Evolutionary conservation across 176 grass and related monocot genomes (phyloP), one percentile per base, ranked within the genome.

Genomic region (Urochloa ruziziensis): DNA sequence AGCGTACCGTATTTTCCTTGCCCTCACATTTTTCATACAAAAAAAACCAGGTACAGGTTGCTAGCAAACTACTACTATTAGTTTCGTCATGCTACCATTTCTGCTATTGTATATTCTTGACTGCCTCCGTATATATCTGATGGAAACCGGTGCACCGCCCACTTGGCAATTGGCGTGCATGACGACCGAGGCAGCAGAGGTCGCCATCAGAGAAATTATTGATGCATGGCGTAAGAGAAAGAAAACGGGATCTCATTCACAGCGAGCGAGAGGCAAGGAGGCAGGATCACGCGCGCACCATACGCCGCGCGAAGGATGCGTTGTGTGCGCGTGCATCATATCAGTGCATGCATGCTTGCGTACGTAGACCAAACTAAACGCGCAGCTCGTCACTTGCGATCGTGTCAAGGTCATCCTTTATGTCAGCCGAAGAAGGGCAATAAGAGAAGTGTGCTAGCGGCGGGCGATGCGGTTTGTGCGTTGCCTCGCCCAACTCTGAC

Each of bases 121-220:
- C 25, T 18, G 67, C 5, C 67, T 17, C 67, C 67, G 8, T 10
- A 35, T n/a, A 36, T 35, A 15, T 13, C 3, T 18, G 19, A 48
- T 35, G 29, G 6, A 67, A 59, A 52, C 15, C 47, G 3, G 43
- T 49, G 61, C 16, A 3, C 62, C 47, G 18, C 7, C 78, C 47
- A 80, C 62, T 80, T 80, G 47, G 62, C 77, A 80, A 80, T n/a
- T 51, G 29, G 44, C 27, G 19, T 51, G 77, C 74, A 32, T 60
- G 86, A 88, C 75, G 75, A 73, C 17, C 66, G 3, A 32, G n/a
- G 67, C 8, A 14, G 67, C 8, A 14, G 11, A 56, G 34, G 83
- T 77, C 64, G 44, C 78, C 72, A 39, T 77, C 64, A 5, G 58
- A 37, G 81, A 61, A 18, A 86, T 82, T 39, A 86, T 86, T 56